phyloP scores from a whole-genome alignment of 2,329 filamentous ascomycete species.

The Ascochyta viciae-villosae region DNA sequence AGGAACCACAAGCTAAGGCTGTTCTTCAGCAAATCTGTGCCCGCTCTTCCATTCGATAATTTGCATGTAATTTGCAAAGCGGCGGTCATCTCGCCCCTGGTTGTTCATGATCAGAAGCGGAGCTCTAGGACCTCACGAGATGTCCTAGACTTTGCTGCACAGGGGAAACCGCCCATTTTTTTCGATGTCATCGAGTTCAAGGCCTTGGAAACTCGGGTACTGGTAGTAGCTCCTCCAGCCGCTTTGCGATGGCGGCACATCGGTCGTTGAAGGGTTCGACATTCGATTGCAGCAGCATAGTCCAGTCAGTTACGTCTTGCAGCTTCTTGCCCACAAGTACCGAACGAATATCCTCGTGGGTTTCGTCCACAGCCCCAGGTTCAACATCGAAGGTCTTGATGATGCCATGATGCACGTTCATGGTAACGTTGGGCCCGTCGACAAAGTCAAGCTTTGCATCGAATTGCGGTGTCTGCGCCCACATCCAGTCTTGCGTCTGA shows the following conservation, averaged over 20 bases:
- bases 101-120: background rate
- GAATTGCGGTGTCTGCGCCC: conserved; percentile 85
- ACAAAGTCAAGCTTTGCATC: conserved; percentile 63
- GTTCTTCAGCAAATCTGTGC: background rate
- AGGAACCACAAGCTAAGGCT: background rate
- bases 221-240: conserved; percentile 32
- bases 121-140: background rate
- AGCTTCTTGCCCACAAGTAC: conserved; percentile 51
- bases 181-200: background rate
- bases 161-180: too few species aligned
- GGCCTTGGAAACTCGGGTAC: conserved; percentile 23
- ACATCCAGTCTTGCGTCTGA: conserved; percentile 76
- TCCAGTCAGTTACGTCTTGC: conserved; percentile 58
- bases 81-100: background rate
- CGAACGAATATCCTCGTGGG: conserved; percentile 24
- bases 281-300: conserved; percentile 25
- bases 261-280: conserved; percentile 24
- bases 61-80: background rate
- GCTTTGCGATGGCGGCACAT: conserved; percentile 21
- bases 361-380: conserved; percentile 1
- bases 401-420: conserved; percentile 60
- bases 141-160: background rate
- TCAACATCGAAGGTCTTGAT: conserved; percentile 58
- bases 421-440: conserved; percentile 41
- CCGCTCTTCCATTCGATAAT: background rate